Base-by-base conservation (phyloP, 2,329 filamentous ascomycete species). In the Dactylellina parvicollis region DNA sequence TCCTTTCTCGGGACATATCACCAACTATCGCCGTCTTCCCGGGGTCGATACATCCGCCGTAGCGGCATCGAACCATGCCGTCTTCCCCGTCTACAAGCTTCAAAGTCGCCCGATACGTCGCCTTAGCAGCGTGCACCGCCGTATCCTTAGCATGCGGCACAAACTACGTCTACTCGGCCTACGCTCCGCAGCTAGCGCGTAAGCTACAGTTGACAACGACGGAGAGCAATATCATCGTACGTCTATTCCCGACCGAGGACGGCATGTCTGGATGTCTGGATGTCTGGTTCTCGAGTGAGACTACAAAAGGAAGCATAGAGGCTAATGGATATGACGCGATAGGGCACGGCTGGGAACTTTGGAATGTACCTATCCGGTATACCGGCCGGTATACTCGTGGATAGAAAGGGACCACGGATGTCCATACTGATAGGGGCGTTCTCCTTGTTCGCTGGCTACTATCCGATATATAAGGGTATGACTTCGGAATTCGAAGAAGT, bases 151-250 rank as follows among this genome's bases (percentile, higher is more conserved):
- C 93, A 73, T 96, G 93, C 80, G 95, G 95, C 74, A 74, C 60
- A 26, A 96, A 97, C 92, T 98, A 99, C 87, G 94, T 93, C 79
- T 99, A 97, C 82, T 97, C 92, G 62, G 94, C 94, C 81, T 99
- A 95, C 93, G 92, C 92, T 12, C 95, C 95, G 18, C 93, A 97
- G 82, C 97, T 97, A 79, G 92, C 93, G 54, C 89, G 96, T 78
- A 89, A 87, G 77, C 85, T 99, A 77, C 88, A 90, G 79, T 87
- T 98, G 74, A 92, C 92, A 12, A 90, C 95, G n/a, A 98, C 94
- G 1, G 86, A 97, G 81, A 92, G 88, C 81, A 98, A 99, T 81
- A 82, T 98, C 76, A 93, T 99, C 79, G 93, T 89, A 83, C 80
- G 86, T 59, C 36, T 9, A 12, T 22, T 57, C 34, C 56, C 1